Base-by-base conservation (phyloP, 805 yeast species). In the Starmerella gropengiesseri region DNA sequence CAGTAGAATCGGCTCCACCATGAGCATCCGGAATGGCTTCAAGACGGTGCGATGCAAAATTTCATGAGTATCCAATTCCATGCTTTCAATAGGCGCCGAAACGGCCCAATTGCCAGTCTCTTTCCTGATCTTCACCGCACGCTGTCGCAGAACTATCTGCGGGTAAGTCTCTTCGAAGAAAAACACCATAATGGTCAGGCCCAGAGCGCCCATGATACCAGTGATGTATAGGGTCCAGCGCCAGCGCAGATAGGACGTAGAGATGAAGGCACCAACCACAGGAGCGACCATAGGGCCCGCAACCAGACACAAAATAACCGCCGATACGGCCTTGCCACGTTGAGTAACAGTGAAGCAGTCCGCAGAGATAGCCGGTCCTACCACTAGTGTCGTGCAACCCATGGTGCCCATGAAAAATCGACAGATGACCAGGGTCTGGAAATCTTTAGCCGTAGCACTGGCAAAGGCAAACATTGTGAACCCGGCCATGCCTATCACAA, bases 61-160 rank as follows among this genome's bases (percentile, higher is more conserved):
- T 38, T 78, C 85, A 46, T 63, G 67, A 35, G 79, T 31, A 17
- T 74, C 65, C 5, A 81, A 60, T 47, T 72, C 69, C 43, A 71
- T 71, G 47, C 69, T 74, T 54, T 87, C 96, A 60, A 83, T 93
- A 63, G 83, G 93, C 18, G 96, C 83, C 84, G 85, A 84, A 49
- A 83, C 82, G 55, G 81, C 81, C 47, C 69, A 68, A 59, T 86
- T 81, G 35, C 91, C 87, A 5, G 95, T 81, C 58, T 78, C 79
- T 55, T 73, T 70, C 64, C 95, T 74, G 54, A 85, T 58, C 56
- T 60, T 70, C 41, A 60, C 62, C 16, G 95, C 95, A 56, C 78
- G 73, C 31, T 58, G 67, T 53, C 77, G 75, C 48, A 84, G 67
- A 39, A 85, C 77, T 0, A 54, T 50, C 16, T 62, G 62, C 7